Conservation (phyloP, 2,329 filamentous ascomycete genomes). For the Aspergillus proliferans region DNA sequence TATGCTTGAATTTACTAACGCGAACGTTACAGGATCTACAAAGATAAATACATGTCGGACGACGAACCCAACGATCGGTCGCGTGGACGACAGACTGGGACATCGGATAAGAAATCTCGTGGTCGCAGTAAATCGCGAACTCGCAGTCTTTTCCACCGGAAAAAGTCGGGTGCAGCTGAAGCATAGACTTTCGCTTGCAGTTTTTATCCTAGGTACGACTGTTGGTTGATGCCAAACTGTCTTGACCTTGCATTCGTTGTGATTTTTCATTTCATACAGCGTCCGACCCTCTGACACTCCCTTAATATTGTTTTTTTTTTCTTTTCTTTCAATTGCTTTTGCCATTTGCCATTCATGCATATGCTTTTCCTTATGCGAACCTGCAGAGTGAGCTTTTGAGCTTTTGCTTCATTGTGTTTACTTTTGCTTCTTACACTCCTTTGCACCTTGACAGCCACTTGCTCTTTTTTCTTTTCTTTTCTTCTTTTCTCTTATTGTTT, state of each 20-base stretch:
- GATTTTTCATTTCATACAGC: constrained; percentile 11
- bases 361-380: background rate
- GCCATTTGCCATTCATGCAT: background rate
- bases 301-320: background rate
- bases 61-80: constrained; percentile 40
- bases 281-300: background rate
- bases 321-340: background rate
- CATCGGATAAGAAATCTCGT: constrained; percentile 58
- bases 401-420: constrained; percentile 6
- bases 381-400: background rate
- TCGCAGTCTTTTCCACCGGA: constrained; percentile 65
- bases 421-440: background rate
- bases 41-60: constrained; percentile 79
- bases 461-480: constrained; percentile 10
- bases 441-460: background rate
- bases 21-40: constrained; percentile 70
- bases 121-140: constrained; percentile 74
- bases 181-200: constrained; percentile 12
- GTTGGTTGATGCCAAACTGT: background rate
- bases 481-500: constrained; percentile 5
- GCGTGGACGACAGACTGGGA: constrained; percentile 33
- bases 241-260: background rate
- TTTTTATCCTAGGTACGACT: constrained; percentile 3
- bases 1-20: constrained; percentile 4
- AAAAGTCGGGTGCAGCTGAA: constrained; percentile 38